Base-by-base conservation (phyloP, 768 basidiomycete genomes). In the Ephemerocybe angulata region DNA sequence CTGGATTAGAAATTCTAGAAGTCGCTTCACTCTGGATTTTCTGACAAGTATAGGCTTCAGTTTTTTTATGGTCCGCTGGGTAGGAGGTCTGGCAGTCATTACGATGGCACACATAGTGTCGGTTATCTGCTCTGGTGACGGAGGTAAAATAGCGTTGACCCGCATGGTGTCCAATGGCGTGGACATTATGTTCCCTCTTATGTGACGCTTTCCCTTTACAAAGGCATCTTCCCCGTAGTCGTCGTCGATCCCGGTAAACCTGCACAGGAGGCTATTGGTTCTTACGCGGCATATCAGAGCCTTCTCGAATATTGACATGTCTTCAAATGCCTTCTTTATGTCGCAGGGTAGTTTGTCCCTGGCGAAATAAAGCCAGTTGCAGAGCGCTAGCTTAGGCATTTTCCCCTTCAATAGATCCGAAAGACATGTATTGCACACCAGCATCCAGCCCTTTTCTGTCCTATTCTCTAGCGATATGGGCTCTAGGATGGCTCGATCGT, bases 301-400 rank as follows among this genome's bases (percentile, higher is more conserved):
- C 38, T n/a, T 41, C 21, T 41, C 38, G n/a, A 41, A 41, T 13
- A 41, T n/a, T 17, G 7, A 7, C 5, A n/a, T 7, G 15, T 41
- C 38, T 6, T 38, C 5, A 25, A 52, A 27, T 17, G 37, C 50
- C 1, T 7, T 21, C 13, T 22, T 11, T 8, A 52, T 25, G 24
- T 38, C 25, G 5, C 10, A 5, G 12, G 50, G 50, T 4, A 52
- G 28, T 3, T 25, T 2, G 8, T 52, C 50, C 25, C 21, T 35
- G 2, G 35, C 50, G 27, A 40, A 40, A 22, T 52, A 52, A 6
- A 52, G 50, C 50, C 50, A 52, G 28, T 52, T 52, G 3, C 11
- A 17, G 11, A 52, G 50, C 2, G 50, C 35, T 21, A 40, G 27
- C 21, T 19, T 38, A 4, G 50, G 50, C 22, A 52, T 22, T 12